Evolutionary conservation across 768 basidiomycete species (phyloP), one percentile per base, ranked within the genome.

Genomic region (Gloeophyllum trabeum): DNA sequence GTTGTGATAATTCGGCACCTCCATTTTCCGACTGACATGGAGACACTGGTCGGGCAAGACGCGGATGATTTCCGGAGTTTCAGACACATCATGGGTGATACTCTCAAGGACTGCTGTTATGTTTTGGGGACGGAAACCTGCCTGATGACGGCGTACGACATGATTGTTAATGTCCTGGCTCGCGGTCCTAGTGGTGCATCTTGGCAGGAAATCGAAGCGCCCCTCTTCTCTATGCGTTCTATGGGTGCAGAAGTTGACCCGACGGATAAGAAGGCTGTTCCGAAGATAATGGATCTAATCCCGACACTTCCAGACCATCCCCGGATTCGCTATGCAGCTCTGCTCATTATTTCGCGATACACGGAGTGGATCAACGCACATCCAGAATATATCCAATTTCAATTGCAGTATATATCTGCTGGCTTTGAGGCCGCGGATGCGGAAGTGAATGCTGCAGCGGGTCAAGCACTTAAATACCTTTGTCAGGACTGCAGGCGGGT

Each of bases 171-270:
- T 5, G 88, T 86, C 2, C 70, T 98, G 40, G 67, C 79, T 19
- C 76, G 75, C 32, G 68, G 69, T 20, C 56, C 73, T 10, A 69
- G 70, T 38, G 63, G 66, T 3, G 64, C 76, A 14, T 75, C 84
- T 13, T 99, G 96, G 96, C 96, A 98, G 58, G 90, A 90, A 57
- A 80, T 99, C 39, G 96, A 99, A 57, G 96, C 96, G 0, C 96
- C 96, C 1, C 62, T 99, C 30, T 99, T 99, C 62, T 91, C 93
- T 14, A 82, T 99, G 81, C 75, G 96, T 35, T 92, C 94, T 10
- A 98, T 99, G 89, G 96, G 96, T 6, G 93, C 90, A 4, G 83
- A 93, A 60, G 73, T 98, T 19, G 87, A 97, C 52, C 66, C 78
- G 6, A 64, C 70, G 30, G 93, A 98, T 58, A 74, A 87, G 39